These are phyloP conservation scores for Lyophyllum decastes DNA, from an alignment of 768 basidiomycete species.

Conservation along the genomic window DNA sequence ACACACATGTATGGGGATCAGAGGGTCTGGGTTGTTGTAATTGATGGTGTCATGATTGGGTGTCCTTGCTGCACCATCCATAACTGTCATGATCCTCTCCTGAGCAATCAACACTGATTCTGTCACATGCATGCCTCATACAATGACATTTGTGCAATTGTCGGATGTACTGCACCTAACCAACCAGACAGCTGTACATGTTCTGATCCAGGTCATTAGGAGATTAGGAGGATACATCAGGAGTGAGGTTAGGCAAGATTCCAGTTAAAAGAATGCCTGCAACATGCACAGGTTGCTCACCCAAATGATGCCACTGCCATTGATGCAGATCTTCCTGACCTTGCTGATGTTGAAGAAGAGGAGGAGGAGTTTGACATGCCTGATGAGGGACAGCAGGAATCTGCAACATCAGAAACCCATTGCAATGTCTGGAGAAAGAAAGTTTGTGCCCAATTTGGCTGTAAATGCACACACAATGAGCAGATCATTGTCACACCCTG, in stretches of 20 bases:
- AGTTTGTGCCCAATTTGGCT: slow-evolving; percentile 27
- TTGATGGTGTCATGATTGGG: slow-evolving; percentile 16
- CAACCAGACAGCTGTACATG: too few relatives aligned
- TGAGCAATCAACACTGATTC: neutral
- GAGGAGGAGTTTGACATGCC: too few relatives aligned
- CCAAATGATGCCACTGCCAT: too few relatives aligned
- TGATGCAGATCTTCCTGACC: too few relatives aligned
- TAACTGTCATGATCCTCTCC: slow-evolving; percentile 5
- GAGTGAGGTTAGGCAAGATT: too few relatives aligned
- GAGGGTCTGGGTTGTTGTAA: slow-evolving; percentile 13
- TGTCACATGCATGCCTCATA: neutral
- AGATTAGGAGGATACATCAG: too few relatives aligned
- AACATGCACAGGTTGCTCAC: too few relatives aligned
- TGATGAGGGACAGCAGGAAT: too few relatives aligned
- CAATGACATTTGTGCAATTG: neutral
- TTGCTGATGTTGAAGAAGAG: too few relatives aligned
- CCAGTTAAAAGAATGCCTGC: too few relatives aligned
- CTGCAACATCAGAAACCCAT: too few relatives aligned
- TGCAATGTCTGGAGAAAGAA: slow-evolving; percentile 16
- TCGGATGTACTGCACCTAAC: neutral
- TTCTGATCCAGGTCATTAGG: too few relatives aligned
- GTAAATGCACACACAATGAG: slow-evolving; percentile 33
- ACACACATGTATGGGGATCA: slow-evolving; percentile 6
- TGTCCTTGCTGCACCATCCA: slow-evolving; percentile 8
- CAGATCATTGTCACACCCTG: slow-evolving; percentile 32